Evolutionary conservation across 768 basidiomycete genomes (phyloP), one percentile per base, ranked within the genome.

Genomic region (Boletus sp.): DNA sequence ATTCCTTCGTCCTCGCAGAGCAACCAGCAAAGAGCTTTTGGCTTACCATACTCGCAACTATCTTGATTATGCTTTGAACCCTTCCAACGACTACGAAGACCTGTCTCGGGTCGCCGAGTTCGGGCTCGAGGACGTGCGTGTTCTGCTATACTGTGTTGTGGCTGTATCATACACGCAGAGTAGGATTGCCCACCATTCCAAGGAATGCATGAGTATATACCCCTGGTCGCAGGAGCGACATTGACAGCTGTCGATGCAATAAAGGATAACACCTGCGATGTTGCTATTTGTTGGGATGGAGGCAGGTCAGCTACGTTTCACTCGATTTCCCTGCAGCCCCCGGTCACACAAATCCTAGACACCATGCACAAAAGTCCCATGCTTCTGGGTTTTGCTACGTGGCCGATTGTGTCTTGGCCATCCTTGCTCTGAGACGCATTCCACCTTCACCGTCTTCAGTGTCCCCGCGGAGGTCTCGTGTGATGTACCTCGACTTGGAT

Each of bases 331-430:
- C 29, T 5, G 19, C 19, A 15, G 8, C 34, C 11, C 14, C 23
- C 4, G 19, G 27, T 30, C 49, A 34, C 47, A 21, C 35, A 13
- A 14, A 46, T 33, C 54, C 14, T 48, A 85, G 93, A 63, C 95
- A 96, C 62, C 95, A 97, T 62, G 90, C 90, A 0, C 81, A 84
- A 47, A 87, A 90, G 66, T 78, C 82, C 0, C 77, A 75, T 40
- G 93, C 93, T 1, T 83, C 89, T 4, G 95, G 95, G 0, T 98
- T 90, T 71, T 98, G 95, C 75, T 98, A 97, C 66, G 88, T 98
- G 21, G 89, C 92, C 2, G 95, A 98, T 66, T 85, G 88, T 51
- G 81, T 93, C 10, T 79, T 98, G 1, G 87, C 87, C 1, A 84
- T 97, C 54, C 79, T 95, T 53, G 74, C 80, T 5, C 78, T 97